Percentiles rank a stretch among this genome's conserved stretches.
Evolutionary conservation across 306 rosid genomes (phyloP).

Genomic region (Lablab purpureus): DNA sequence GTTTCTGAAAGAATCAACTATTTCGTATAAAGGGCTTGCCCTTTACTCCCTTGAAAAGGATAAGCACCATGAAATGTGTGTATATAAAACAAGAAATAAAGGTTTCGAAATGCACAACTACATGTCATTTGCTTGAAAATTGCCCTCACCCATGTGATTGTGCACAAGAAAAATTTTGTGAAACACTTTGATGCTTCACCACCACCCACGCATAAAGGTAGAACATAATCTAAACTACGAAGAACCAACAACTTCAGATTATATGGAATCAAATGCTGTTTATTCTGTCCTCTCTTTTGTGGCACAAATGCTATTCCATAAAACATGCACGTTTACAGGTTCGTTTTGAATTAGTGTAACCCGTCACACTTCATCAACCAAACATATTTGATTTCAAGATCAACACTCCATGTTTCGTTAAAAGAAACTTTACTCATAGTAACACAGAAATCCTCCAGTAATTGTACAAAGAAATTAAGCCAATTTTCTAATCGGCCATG

Average conservation of each 20-base stretch:
- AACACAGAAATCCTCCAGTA: not conserved
- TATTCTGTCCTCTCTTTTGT: conserved; percentile 8
- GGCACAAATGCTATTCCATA: conserved; percentile 22
- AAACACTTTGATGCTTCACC: conserved; percentile 1
- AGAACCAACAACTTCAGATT: conserved; percentile 23
- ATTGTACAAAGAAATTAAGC: not conserved
- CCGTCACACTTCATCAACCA: conserved; percentile 16
- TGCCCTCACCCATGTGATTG: not conserved
- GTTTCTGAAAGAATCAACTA: not conserved
- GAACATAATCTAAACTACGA: conserved; percentile 9
- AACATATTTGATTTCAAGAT: not conserved
- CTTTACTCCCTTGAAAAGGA: not conserved
- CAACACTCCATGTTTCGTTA: no score
- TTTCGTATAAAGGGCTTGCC: not conserved
- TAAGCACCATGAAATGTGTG: not conserved
- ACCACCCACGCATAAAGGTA: conserved; percentile 10
- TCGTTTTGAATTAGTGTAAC: not conserved
- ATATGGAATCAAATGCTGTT: conserved; percentile 33
- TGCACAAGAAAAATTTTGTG: not conserved
- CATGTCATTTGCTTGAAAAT: conserved; percentile 6
- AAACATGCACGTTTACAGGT: conserved; percentile 4
- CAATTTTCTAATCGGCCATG: not conserved
- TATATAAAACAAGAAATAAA: not conserved
- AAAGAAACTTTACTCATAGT: no score
- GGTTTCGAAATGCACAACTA: not conserved